Evolutionary conservation across 805 yeast species (phyloP), one percentile per base, ranked within the genome.

Genomic region (Myxozyma nipponensis): DNA sequence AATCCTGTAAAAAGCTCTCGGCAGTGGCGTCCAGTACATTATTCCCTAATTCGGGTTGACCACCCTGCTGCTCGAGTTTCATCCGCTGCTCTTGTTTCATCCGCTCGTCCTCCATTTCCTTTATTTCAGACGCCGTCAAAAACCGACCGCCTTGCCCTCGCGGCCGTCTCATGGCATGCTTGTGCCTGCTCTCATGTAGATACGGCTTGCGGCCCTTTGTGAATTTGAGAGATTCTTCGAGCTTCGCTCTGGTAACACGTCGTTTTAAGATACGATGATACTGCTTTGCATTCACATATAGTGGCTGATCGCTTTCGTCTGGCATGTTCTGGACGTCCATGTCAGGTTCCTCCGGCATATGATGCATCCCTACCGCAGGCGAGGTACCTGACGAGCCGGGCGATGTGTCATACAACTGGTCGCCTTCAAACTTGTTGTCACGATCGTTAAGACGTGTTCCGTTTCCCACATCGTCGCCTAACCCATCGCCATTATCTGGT

Each of bases 121-220:
- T 83, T 40, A 78, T 84, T 56, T 79, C 86, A 9, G 96, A 95
- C 13, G 98, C 96, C 0, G 99, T 93, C 52, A 93, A 70, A 60
- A 93, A 93, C 54, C 99, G 75, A 4, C 99, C 99, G 28, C 98
- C 98, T 71, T 93, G 98, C 24, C 99, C 99, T 61, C 99, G 80
- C 15, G 98, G 98, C 66, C 99, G 79, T 65, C 98, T 78, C 98
- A 93, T 93, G 2, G 99, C 99, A 67, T 93, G 99, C 66, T 93
- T 91, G 67, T 93, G 99, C 62, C 99, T 77, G 18, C 96, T 87
- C 69, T 93, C 98, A 66, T 93, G 99, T 44, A 93, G 69, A 68
- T 95, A 91, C 10, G 98, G 97, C 65, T 84, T 84, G 62, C 98
- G 79, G 17, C 95, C 95, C 63, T 87, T 84, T 38, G 50, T 46